A percentile compares a stretch with the other conserved stretches of the same genome.
Evolutionary conservation across 306 rosid genomes (phyloP).

Genomic region (Vigna reflexopilosa): DNA sequence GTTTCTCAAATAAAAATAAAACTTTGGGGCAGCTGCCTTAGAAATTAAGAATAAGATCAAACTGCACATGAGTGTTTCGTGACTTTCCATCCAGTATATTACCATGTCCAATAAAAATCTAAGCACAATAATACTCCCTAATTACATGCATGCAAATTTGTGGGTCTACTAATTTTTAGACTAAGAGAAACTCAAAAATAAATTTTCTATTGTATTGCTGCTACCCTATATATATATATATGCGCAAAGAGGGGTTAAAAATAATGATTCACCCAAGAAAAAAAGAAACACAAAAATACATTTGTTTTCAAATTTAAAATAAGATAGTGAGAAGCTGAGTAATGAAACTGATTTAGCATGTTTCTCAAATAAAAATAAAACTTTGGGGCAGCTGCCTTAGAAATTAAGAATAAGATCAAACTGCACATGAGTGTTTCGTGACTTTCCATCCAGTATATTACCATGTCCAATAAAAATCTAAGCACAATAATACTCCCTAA

Average conservation of each 20-base stretch:
- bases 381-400: neutral
- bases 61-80: neutral
- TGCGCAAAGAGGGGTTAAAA: neutral
- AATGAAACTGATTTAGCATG: neutral
- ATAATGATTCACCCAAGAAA: neutral
- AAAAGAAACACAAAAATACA: neutral
- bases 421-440: neutral
- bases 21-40: neutral
- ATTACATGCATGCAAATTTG: conserved; percentile 9
- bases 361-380: conserved; percentile 6
- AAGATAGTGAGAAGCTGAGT: conserved; percentile 2
- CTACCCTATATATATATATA: neutral
- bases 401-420: conserved; percentile 23
- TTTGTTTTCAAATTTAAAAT: conserved; percentile 26
- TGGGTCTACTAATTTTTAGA: neutral
- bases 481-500: neutral
- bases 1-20: conserved; percentile 6
- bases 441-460: neutral
- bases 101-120: conserved; percentile 4
- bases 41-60: conserved; percentile 22
- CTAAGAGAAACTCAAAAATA: conserved; percentile 17
- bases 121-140: neutral
- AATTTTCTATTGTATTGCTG: neutral
- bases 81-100: neutral
- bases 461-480: conserved; percentile 1